Percentiles rank a stretch among this genome's conserved stretches.
Conservation (phyloP, 2,329 filamentous ascomycete species). For the Fusarium chlamydosporum region DNA sequence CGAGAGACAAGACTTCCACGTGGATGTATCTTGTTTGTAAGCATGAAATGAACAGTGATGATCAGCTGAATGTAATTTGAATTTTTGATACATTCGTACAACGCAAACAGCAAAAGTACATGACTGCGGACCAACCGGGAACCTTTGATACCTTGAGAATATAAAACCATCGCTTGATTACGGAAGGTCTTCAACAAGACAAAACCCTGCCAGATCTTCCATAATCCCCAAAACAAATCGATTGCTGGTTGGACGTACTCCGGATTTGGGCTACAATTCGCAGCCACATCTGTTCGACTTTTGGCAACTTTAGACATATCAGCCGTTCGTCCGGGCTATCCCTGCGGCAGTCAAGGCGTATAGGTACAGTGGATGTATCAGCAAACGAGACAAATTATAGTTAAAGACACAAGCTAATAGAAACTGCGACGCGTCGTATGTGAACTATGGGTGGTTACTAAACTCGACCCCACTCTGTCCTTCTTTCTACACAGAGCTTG, state of each 20-base stretch:
- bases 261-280: background rate
- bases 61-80: background rate
- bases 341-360: background rate
- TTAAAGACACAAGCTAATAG: slow-evolving; percentile 46
- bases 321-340: slow-evolving; percentile 15
- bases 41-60: slow-evolving; percentile 4
- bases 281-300: background rate
- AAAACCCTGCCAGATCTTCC: background rate
- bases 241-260: background rate
- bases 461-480: slow-evolving; percentile 43
- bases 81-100: background rate
- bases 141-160: no score
- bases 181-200: background rate
- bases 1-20: slow-evolving; percentile 18
- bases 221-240: background rate
- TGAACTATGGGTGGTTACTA: slow-evolving; percentile 48
- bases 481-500: slow-evolving; percentile 46
- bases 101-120: background rate
- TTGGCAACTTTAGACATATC: background rate
- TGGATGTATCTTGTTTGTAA: slow-evolving; percentile 8
- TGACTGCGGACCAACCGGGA: background rate
- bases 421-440: slow-evolving; percentile 42
- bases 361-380: slow-evolving; percentile 1
- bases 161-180: background rate
- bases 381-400: slow-evolving; percentile 32